Evolutionary conservation across 192 early-diverging fungal species (phyloP), one percentile per base, ranked within the genome.

Genomic region (Helicostylum pulchrum): DNA sequence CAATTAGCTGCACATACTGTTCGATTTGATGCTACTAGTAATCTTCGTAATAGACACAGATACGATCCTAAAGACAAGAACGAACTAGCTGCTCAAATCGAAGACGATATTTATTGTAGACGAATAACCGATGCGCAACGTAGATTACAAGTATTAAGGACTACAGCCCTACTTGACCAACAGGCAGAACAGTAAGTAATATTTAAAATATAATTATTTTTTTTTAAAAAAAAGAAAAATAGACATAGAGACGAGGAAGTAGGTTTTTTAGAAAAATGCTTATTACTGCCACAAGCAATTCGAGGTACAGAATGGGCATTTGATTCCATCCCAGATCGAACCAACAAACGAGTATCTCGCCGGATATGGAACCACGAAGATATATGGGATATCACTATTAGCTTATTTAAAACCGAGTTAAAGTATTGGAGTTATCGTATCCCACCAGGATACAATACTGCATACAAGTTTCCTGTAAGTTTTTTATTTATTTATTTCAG

Each of bases 1-100:
- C 70, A 72, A 20, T 52, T 72, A 7, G 19, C 58, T 17, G 46
- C 64, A 7, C 50, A 61, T 6, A 66, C 64, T 20, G 52, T 72
- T n/a, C 48, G 58, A 2, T 49, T 14, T 36, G 51, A 65, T 44
- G 54, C 46, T 0, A 48, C 15, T n/a, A 60, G 52, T 19, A 49
- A 53, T 30, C 11, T 66, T 2, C 32, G 30, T 3, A 20, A 42
- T 50, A 21, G 42, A 0, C 12, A 43, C 49, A 53, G 48, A 30
- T 64, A 45, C 7, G 39, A 64, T 51, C 17, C 31, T 7, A 15
- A n/a, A 17, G 21, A 42, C 1, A 44, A 59, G 21, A 32, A 64
- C 42, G 7, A 9, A 17, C 5, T 64, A 3, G 61, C 62, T 63
- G 47, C 12, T 8, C 36, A 69, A 15, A 44, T 70, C 10, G 68